Evolutionary conservation across 768 basidiomycete species (phyloP), one percentile per base, ranked within the genome.

Genomic region (Dentipellis sp.): DNA sequence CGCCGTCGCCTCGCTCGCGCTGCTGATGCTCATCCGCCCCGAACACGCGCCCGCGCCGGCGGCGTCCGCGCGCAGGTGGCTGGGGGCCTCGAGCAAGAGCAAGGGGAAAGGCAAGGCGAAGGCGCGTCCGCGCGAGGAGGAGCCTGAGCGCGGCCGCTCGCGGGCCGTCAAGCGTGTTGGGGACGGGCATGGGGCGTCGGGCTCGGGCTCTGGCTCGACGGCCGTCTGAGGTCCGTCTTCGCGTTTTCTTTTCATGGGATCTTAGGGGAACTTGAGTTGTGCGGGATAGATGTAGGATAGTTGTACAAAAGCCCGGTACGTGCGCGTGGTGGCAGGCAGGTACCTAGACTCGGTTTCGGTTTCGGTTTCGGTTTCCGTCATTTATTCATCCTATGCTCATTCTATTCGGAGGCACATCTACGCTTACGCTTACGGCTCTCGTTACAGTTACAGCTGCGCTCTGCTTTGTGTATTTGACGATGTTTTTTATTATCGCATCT

Each of bases 1-100:
- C n/a, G 69, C 85, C 29, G 63, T 76, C 39, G 62, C 72, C n/a
- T 73, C 78, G 0, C 71, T 87, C 10, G 56, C 70, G 34, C 64
- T 83, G 49, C 69, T 85, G 2, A 67, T 68, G 54, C 67, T 78
- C 37, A 59, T 83, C 42, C 66, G 69, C 17, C 69, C 75, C 0
- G 69, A 57, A 10, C 17, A 17, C 38, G 40, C n/a, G 19, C 52
- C 38, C 14, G 17, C 14, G n/a, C n/a, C 1, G 19, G 38, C 36
- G 16, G n/a, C 42, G 11, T 51, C 39, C 34, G 52, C 11, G 11
- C 16, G 21, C 11, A 29, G 23, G 54, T 42, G 40, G 40, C 29
- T 29, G 29, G 42, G 5, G 42, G 22, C 48, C 17, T 5, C 29
- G 9, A 14, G 48, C 0, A 49, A 22, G 48, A 22, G 48, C 21